Percentiles rank a stretch among this genome's conserved stretches.
Evolutionary conservation across 139 green algal genomes (phyloP).

Genomic region (Chlamydomonas schloesseri): DNA sequence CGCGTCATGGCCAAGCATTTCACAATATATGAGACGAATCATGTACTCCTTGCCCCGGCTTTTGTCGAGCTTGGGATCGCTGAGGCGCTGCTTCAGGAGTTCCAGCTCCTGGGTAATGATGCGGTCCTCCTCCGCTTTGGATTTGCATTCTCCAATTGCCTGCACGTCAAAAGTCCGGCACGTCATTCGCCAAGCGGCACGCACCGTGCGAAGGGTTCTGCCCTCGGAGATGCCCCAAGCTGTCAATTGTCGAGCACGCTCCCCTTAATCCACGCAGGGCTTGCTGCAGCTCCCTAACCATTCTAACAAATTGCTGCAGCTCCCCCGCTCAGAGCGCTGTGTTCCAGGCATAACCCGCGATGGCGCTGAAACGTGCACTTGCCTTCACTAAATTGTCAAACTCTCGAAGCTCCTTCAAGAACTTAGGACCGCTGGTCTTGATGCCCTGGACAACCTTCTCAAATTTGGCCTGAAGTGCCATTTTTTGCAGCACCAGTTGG

Average conservation of each 20-base stretch:
- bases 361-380: too few species aligned
- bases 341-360: too few species aligned
- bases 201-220: neutral
- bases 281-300: too few species aligned
- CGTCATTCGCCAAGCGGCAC: neutral
- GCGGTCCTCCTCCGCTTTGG: constrained; percentile 74
- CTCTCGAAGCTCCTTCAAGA: constrained; percentile 44
- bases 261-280: too few species aligned
- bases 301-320: too few species aligned
- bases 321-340: too few species aligned
- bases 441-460: constrained; percentile 28
- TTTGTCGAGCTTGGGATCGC: constrained; percentile 84
- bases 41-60: constrained; percentile 85
- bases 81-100: constrained; percentile 80
- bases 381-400: constrained; percentile 53
- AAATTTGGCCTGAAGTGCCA: constrained; percentile 12
- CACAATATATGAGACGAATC: constrained; percentile 95
- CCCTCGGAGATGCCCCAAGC: too few species aligned
- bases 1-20: constrained; percentile 98
- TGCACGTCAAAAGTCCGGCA: constrained; percentile 39
- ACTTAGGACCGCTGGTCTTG: neutral
- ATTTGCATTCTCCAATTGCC: constrained; percentile 77
- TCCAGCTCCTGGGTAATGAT: constrained; percentile 93
- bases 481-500: too few species aligned
- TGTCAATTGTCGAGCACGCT: too few species aligned